Percentiles rank a stretch among this genome's conserved stretches.
Evolutionary conservation across 139 green algal genomes (phyloP).

Genomic region (Closterium sp.): DNA sequence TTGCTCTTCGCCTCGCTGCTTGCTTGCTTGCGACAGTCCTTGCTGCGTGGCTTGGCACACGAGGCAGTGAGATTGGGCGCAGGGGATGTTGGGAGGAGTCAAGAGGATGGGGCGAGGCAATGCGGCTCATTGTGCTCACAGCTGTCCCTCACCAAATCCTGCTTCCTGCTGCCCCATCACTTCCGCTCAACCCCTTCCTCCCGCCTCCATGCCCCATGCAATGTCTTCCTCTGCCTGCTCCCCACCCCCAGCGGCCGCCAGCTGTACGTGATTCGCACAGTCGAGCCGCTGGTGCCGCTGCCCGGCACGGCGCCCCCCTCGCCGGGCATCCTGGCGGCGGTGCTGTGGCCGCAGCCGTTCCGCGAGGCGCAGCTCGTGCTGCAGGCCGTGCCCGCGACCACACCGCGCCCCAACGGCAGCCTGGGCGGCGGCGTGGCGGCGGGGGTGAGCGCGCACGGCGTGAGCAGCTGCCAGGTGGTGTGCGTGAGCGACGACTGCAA

Average conservation of each 20-base stretch:
- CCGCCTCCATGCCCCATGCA: not conserved
- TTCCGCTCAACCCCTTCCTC: not conserved
- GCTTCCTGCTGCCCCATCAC: not conserved
- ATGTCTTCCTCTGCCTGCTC: not conserved
- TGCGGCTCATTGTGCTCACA: no score
- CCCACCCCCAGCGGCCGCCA: conserved; percentile 12
- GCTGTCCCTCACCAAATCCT: not conserved
- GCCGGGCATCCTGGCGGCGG: conserved; percentile 1
- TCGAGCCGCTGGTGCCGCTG: conserved; percentile 30
- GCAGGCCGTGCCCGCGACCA: not conserved
- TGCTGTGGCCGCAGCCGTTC: conserved; percentile 16
- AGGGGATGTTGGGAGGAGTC: no score
- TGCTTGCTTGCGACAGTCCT: no score
- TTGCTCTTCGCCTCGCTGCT: no score
- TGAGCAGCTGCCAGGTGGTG: conserved; percentile 26
- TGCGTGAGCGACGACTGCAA: conserved; percentile 40
- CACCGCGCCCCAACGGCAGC: not conserved
- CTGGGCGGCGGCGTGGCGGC: not conserved
- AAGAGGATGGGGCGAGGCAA: no score
- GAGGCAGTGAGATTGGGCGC: no score
- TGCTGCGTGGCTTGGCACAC: no score
- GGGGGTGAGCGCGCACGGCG: not conserved
- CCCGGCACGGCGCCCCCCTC: conserved; percentile 2
- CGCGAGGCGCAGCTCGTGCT: not conserved
- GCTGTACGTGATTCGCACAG: conserved; percentile 20